phyloP scores from a whole-genome alignment of 1,284 basidiomycete genomes.

The Ustilago lituana region DNA sequence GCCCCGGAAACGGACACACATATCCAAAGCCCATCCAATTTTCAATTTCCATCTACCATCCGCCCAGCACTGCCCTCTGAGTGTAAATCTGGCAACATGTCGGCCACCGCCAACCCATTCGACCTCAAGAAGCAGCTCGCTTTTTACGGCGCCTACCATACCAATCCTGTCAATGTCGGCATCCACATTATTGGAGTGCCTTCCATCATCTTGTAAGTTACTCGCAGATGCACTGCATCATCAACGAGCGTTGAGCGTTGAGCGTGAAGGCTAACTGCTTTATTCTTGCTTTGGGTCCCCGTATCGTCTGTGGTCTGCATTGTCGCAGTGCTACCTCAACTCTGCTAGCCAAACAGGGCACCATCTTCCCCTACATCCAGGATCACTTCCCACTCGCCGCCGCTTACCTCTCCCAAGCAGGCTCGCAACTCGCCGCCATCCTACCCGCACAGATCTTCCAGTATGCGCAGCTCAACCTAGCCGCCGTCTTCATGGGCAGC shows the following conservation, averaged over 20 bases:
- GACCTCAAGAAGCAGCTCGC: conserved; percentile 54
- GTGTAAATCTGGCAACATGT: conserved; percentile 43
- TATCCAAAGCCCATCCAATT: too few relatives aligned
- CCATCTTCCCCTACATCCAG: conserved; percentile 38
- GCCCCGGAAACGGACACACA: too few relatives aligned
- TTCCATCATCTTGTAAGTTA: conserved; percentile 51
- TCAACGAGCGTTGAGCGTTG: too few relatives aligned
- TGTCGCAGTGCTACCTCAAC: conserved; percentile 25
- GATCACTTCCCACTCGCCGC: conserved; percentile 30
- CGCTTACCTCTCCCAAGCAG: conserved; percentile 36
- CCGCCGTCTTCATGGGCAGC: conserved; percentile 41
- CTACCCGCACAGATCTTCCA: conserved; percentile 24
- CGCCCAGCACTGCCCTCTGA: too few relatives aligned
- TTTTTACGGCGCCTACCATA: conserved; percentile 63
- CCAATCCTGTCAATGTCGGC: conserved; percentile 55
- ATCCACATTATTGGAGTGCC: conserved; percentile 62
- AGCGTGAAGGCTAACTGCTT: too few relatives aligned
- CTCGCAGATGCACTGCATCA: too few relatives aligned
- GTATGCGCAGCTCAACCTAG: conserved; percentile 38
- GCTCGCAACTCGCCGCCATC: conserved; percentile 19
- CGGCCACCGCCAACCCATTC: conserved; percentile 51
- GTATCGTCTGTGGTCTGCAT: not conserved
- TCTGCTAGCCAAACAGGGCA: conserved; percentile 36
- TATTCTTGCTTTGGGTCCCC: not conserved
- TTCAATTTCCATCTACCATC: too few relatives aligned